phyloP scores from a whole-genome alignment of 1,284 basidiomycete genomes.

The Heimioporus punctisporus region DNA sequence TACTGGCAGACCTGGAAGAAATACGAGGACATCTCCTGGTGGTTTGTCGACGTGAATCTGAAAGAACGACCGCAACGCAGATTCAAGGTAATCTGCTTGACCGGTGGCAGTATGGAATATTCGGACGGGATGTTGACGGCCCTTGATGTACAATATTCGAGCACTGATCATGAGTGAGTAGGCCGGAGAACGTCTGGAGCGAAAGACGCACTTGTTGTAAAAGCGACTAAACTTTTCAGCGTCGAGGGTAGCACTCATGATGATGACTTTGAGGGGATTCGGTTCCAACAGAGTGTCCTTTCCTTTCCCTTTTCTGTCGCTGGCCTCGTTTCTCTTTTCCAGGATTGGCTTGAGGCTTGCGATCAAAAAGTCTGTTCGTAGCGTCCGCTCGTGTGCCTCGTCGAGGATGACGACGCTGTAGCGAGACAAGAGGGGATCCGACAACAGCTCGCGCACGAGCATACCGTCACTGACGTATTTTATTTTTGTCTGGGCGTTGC shows the following conservation, averaged over 20 bases:
- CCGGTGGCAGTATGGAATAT: constrained; percentile 75
- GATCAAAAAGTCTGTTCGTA: constrained; percentile 95
- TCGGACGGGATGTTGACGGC: constrained; percentile 91
- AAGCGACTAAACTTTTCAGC: constrained; percentile 93
- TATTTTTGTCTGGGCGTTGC: constrained; percentile 73
- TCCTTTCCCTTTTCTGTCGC: constrained; percentile 37
- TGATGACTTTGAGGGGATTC: constrained; percentile 83
- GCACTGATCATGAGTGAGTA: constrained; percentile 61
- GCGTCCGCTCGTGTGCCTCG: constrained; percentile 96
- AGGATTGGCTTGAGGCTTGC: constrained; percentile 92
- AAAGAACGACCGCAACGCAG: constrained; percentile 89
- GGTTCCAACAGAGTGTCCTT: constrained; percentile 36
- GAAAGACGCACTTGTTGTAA: constrained; percentile 70
- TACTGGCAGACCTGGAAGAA: constrained; percentile 72
- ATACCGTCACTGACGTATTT: constrained; percentile 99
- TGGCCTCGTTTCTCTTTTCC: constrained; percentile 57
- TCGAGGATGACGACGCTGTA: constrained; percentile 96
- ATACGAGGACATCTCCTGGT: constrained; percentile 91
- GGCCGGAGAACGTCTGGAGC: background rate
- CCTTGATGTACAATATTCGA: constrained; percentile 89
- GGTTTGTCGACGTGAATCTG: constrained; percentile 86
- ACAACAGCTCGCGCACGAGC: constrained; percentile 89
- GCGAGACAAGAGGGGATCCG: constrained; percentile 73
- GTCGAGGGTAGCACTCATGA: constrained; percentile 98
- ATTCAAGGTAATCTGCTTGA: constrained; percentile 88